Percentiles rank a stretch among this genome's conserved stretches.
Evolutionary conservation across 225 moss, liverwort and hornwort species (phyloP).

Genomic region (Marchantia paleacea): DNA sequence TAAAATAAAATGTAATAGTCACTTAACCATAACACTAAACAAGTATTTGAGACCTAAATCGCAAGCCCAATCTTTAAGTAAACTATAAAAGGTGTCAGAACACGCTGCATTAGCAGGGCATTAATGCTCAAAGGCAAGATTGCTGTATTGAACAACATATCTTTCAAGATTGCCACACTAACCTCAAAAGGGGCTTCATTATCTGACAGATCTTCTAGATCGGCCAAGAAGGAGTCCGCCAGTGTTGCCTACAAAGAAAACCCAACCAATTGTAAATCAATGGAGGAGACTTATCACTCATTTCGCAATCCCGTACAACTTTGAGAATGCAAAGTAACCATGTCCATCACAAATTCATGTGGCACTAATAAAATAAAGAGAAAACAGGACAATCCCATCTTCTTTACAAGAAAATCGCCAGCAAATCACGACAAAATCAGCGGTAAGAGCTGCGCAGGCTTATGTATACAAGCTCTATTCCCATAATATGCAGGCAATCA

Average conservation of each 20-base stretch:
- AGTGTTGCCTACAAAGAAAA: slow-evolving; percentile 58
- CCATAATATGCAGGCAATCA: no score
- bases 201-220: slow-evolving; percentile 91
- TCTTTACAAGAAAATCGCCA: no score
- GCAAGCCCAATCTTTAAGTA: neutral
- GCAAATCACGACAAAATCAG: neutral
- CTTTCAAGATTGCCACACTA: neutral
- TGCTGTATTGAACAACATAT: neutral
- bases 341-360: neutral
- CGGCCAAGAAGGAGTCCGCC: slow-evolving; percentile 92
- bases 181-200: slow-evolving; percentile 77
- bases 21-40: no score
- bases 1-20: no score
- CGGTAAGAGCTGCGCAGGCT: neutral
- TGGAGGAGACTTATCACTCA: neutral
- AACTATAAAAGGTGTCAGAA: neutral
- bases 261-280: neutral
- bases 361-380: no score
- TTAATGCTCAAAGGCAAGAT: neutral
- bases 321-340: neutral
- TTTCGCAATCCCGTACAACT: neutral
- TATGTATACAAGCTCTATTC: neutral
- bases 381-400: no score
- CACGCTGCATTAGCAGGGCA: neutral
- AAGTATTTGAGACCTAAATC: no score